Percentiles rank a stretch among this genome's conserved stretches.
Evolutionary conservation across 495 filamentous ascomycete genomes (phyloP).

Genomic region (Annulohypoxylon nitens): DNA sequence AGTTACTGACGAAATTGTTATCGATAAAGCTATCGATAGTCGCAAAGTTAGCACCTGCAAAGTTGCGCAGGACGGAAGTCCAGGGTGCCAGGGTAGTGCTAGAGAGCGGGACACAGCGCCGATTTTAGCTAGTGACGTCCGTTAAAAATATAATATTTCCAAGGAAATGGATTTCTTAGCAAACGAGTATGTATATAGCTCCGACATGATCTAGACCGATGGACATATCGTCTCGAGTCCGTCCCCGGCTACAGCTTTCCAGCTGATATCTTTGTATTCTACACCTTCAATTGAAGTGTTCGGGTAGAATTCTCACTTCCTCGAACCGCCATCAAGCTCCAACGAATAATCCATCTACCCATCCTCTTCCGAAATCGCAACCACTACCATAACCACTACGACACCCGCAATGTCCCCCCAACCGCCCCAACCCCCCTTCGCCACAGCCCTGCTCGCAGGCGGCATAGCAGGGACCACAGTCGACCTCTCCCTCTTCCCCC

Average conservation of each 20-base stretch:
- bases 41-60: background rate
- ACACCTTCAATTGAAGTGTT: background rate
- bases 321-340: background rate
- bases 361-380: background rate
- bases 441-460: conserved; percentile 74
- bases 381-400: too few species aligned
- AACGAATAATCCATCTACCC: background rate
- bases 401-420: conserved; percentile 23
- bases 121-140: background rate
- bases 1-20: background rate
- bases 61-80: background rate
- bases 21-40: conserved; percentile 33
- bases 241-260: conserved; percentile 23
- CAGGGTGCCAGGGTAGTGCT: background rate
- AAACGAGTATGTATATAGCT: background rate
- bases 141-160: conserved; percentile 1
- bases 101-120: background rate
- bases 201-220: conserved; percentile 11
- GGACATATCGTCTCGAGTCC: conserved; percentile 1
- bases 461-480: conserved; percentile 88
- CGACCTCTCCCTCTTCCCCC: conserved; percentile 89
- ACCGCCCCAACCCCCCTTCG: conserved; percentile 57
- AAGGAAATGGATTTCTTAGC: background rate
- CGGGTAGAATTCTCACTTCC: background rate
- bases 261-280: background rate